Base-by-base conservation (phyloP, 2,329 filamentous ascomycete genomes). In the Talaromyces sp. region DNA sequence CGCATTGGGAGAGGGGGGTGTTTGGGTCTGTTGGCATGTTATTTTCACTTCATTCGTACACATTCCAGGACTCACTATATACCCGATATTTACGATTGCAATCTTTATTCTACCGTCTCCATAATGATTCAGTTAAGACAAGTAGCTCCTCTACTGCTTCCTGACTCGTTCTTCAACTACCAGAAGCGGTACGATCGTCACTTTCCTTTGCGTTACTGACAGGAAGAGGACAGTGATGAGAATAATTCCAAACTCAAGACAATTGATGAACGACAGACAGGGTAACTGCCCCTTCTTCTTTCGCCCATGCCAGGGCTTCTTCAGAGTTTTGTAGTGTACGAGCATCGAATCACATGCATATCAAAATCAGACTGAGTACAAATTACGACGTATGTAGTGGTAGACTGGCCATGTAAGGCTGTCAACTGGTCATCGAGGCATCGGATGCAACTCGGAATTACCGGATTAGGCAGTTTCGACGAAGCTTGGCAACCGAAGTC, bases 31-130 rank as follows among this genome's bases (percentile, higher is more conserved):
- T 37, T 31, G 4, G 27, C 27, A 31, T 6, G 52, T 7, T n/a
- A 22, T 24, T 31, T 54, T 54, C 39, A 6, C 14, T 60, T 47
- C 33, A 3, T 8, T 35, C 43, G 5, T 22, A 37, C 49, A 37
- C 52, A n/a, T 56, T 19, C 37, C 52, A 22, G 39, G 33, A 56
- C n/a, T 39, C 39, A 39, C 31, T 39, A 56, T 49, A 61, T 61
- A 61, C 45, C 45, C 45, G 41, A 41, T 37, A 41, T 39, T 52
- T n/a, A 61, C 52, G 39, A 22, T 61, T 60, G 11, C 5, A 14
- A 10, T 19, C 37, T 56, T 37, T 39, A 11, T 35, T 54, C 47
- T 52, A 52, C 16, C 24, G 2, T 7, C 8, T 31, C 6, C 24
- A n/a, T 31, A 11, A 9, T 7, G 3, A 14, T 31, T n/a, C 1